Evolutionary conservation across 2,329 filamentous ascomycete species (phyloP).

Genomic region (Gremmenia infestans): DNA sequence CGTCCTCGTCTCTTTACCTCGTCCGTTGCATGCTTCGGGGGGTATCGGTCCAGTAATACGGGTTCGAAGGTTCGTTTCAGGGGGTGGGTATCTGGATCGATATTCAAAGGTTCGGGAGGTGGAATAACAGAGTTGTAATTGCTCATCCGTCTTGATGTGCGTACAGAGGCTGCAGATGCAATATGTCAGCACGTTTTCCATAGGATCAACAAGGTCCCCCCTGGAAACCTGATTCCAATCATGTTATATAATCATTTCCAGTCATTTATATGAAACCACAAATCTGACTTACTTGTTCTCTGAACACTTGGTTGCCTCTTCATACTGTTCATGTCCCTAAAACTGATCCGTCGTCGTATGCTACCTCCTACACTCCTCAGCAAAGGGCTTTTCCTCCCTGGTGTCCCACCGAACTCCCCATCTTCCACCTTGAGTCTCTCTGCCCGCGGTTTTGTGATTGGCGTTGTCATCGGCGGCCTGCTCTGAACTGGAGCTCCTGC

Average conservation of each 20-base stretch:
- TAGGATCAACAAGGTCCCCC: slow-evolving; percentile 2
- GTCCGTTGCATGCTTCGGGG: slow-evolving; percentile 74
- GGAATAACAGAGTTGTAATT: slow-evolving; percentile 99
- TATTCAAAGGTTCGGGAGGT: slow-evolving; percentile 81
- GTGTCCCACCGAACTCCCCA: slow-evolving; percentile 32
- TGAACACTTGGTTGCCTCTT: slow-evolving; percentile 70
- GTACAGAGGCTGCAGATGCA: slow-evolving; percentile 53
- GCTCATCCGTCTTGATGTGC: slow-evolving; percentile 83
- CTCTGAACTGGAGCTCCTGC: slow-evolving; percentile 67
- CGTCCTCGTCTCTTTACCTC: slow-evolving; percentile 74
- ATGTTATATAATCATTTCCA: not conserved
- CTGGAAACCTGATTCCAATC: not conserved
- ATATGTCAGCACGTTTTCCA: slow-evolving; percentile 7
- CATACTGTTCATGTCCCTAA: slow-evolving; percentile 90
- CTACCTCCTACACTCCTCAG: slow-evolving; percentile 63
- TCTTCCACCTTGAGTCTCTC: slow-evolving; percentile 80
- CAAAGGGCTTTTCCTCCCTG: slow-evolving; percentile 39
- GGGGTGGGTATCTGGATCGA: slow-evolving; percentile 90
- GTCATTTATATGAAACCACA: not conserved
- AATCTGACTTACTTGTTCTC: slow-evolving; percentile 60
- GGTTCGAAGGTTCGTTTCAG: slow-evolving; percentile 92
- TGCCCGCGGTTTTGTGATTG: slow-evolving; percentile 72
- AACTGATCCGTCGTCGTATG: slow-evolving; percentile 86
- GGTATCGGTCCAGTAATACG: slow-evolving; percentile 91
- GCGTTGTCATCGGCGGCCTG: slow-evolving; percentile 66